Conservation (phyloP, 2,329 filamentous ascomycete genomes). For the Zymoseptoria passerinii region DNA sequence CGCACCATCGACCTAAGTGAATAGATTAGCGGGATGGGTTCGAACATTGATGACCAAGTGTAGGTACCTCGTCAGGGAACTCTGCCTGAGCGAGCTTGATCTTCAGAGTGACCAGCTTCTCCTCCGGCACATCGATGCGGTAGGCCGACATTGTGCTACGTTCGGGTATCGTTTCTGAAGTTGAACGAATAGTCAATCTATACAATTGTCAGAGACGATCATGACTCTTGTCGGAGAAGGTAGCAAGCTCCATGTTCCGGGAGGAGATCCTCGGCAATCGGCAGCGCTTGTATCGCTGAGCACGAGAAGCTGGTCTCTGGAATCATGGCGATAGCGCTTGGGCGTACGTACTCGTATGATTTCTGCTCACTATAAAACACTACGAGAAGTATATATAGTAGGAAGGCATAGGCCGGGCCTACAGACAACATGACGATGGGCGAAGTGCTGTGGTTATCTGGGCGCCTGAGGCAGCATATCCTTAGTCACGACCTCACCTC, state of each 20-base stretch:
- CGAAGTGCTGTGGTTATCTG: too few species aligned
- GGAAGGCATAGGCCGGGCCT: too few species aligned
- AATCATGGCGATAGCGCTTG: neutral
- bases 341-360: neutral
- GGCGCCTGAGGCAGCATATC: too few species aligned
- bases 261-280: neutral
- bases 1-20: slow-evolving; percentile 34
- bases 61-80: slow-evolving; percentile 15
- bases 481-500: too few species aligned
- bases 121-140: slow-evolving; percentile 45
- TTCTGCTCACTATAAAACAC: too few species aligned
- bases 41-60: neutral
- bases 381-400: too few species aligned
- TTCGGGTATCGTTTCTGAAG: neutral
- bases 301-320: neutral
- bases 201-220: neutral
- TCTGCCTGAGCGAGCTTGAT: slow-evolving; percentile 46
- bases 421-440: too few species aligned
- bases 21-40: neutral
- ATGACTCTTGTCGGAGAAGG: neutral
- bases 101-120: slow-evolving; percentile 45
- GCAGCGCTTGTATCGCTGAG: neutral
- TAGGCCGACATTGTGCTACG: slow-evolving; percentile 34
- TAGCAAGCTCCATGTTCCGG: too few species aligned
- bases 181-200: neutral